Evolutionary conservation across 139 green algal species (phyloP), one percentile per base, ranked within the genome.

Genomic region (Diplosphaera chodatii): DNA sequence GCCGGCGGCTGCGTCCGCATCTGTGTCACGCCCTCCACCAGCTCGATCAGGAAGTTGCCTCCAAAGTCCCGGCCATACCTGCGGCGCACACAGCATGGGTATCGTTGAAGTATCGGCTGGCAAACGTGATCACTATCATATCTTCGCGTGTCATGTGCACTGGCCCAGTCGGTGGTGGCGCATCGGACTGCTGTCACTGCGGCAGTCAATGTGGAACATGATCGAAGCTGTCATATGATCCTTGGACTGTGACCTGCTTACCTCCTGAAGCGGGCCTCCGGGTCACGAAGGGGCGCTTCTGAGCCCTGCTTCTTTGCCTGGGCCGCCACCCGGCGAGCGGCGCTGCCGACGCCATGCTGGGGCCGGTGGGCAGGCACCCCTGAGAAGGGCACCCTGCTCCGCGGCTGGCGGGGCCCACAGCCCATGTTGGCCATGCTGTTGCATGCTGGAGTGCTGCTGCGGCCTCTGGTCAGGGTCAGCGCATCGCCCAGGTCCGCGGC

Each of bases 11-110:
- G 79, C 33, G 90, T 76, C 0, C 90, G 80, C 28, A 95, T 78
- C 30, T 82, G 78, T 0, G 90, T 89, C 28, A 78, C 89, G 28
- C 63, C 65, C 0, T 82, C 71, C 2, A 95, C 63, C 69, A 87
- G 28, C 18, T 75, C 63, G 27, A 32, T 32, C 18, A 75, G 27
- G 30, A 67, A 76, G 37, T 64, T 76, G 40, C 63, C 71, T 2
- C 79, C 79, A 64, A 78, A 84, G 40, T 80, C 27, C 48, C 73
- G 56, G 31, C 79, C 79, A 56, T 80, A 84, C 48, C 48, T 59
- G 48, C 48, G 37, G 10, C 10, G 10, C 37, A 48, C 37, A 48
- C 10, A 21, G 37, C 10, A 13, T 48, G 37, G n/a, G n/a, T n/a
- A n/a, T n/a, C n/a, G n/a, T n/a, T n/a, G n/a, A n/a, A n/a, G n/a